Evolutionary conservation across 1,284 basidiomycete genomes (phyloP).

Genomic region (Filobasidium uniguttulatum): DNA sequence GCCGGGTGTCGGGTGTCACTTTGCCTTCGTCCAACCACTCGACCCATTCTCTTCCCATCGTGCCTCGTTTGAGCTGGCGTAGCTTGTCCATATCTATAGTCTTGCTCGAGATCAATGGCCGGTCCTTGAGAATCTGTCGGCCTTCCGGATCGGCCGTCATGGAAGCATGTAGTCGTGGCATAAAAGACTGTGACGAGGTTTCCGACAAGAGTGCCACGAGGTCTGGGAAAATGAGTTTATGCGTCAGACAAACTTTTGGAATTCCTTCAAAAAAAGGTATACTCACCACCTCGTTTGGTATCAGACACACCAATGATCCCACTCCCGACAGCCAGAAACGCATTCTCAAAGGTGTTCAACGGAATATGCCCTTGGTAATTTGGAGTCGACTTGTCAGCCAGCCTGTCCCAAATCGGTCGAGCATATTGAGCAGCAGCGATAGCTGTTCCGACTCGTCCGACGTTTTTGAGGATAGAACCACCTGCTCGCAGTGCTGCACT

Average conservation of each 20-base stretch:
- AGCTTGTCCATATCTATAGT: slow-evolving; percentile 63
- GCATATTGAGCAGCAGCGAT: slow-evolving; percentile 2
- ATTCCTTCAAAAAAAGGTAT: not conserved
- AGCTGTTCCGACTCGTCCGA: slow-evolving; percentile 1
- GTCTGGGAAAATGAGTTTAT: slow-evolving; percentile 43
- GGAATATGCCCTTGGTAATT: slow-evolving; percentile 63
- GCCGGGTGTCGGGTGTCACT: slow-evolving; percentile 90
- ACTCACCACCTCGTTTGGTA: slow-evolving; percentile 70
- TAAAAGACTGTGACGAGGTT: slow-evolving; percentile 66
- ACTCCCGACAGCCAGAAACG: slow-evolving; percentile 72
- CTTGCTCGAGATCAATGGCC: slow-evolving; percentile 64
- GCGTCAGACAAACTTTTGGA: not conserved
- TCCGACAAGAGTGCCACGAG: slow-evolving; percentile 88
- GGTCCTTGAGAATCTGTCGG: slow-evolving; percentile 62
- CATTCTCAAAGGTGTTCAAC: slow-evolving; percentile 64
- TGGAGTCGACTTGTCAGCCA: slow-evolving; percentile 9
- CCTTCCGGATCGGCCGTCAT: slow-evolving; percentile 74
- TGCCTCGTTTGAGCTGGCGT: slow-evolving; percentile 55
- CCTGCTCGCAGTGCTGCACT: not conserved
- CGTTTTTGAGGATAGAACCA: not conserved
- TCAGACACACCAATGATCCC: slow-evolving; percentile 70
- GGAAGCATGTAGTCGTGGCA: slow-evolving; percentile 61
- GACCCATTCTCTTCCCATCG: slow-evolving; percentile 74
- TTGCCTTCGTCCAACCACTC: slow-evolving; percentile 81
- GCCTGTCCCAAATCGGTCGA: slow-evolving; percentile 2